Evolutionary conservation across 331 rosid genomes (phyloP).

Genomic region (Malus hybrid): DNA sequence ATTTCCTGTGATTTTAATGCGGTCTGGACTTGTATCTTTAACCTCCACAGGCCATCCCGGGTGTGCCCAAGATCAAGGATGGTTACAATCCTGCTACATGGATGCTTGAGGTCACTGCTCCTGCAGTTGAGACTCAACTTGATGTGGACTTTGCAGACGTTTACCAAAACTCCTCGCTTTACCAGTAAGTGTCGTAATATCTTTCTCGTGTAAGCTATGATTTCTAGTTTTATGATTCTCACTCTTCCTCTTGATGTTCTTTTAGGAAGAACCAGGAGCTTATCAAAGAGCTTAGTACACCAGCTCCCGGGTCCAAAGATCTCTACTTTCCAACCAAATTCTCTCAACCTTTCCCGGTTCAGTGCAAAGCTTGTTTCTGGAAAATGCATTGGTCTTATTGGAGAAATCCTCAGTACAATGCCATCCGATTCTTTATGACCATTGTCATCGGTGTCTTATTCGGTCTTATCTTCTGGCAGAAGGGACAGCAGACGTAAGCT

Average conservation of each 20-base stretch:
- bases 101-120: constrained; percentile 58
- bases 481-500: constrained; percentile 35
- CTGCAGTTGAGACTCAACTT: constrained; percentile 34
- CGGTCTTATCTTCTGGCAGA: constrained; percentile 42
- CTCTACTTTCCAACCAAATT: constrained; percentile 33
- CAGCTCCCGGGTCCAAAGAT: constrained; percentile 32
- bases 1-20: not conserved
- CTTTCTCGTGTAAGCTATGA: not conserved
- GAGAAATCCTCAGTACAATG: constrained; percentile 44
- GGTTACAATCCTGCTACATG: constrained; percentile 61
- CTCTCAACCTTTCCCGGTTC: constrained; percentile 31
- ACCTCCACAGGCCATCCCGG: constrained; percentile 25
- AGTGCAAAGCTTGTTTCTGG: constrained; percentile 48
- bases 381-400: constrained; percentile 40
- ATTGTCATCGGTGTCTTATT: constrained; percentile 22
- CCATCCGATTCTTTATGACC: constrained; percentile 35
- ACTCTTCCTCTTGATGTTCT: not conserved
- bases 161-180: constrained; percentile 30
- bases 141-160: constrained; percentile 31
- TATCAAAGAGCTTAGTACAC: constrained; percentile 38
- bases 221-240: constrained; percentile 5
- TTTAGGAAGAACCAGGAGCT: constrained; percentile 40
- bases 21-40: not conserved
- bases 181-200: constrained; percentile 15
- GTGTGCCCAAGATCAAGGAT: constrained; percentile 44